Evolutionary conservation across 2,329 filamentous ascomycete species (phyloP), one percentile per base, ranked within the genome.

Genomic region (Ophiostoma novo-ulmi): DNA sequence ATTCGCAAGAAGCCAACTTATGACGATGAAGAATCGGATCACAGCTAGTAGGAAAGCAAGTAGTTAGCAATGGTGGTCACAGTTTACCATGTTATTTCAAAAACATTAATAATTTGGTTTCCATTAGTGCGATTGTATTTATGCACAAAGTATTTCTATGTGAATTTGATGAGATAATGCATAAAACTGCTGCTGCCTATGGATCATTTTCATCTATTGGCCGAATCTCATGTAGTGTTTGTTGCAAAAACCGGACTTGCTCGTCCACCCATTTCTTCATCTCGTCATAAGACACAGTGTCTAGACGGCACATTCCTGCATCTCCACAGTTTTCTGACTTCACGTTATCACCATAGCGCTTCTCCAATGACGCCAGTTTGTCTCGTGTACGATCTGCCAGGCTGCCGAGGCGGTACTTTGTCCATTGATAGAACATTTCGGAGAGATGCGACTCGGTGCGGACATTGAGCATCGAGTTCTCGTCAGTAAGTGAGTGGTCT

Each of bases 361-460:
- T 17, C 35, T 65, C 20, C 63, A 65, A 20, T 8, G 7, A 10
- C 1, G 63, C 35, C 17, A 22, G 11, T 8, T n/a, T 39, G 20
- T 39, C 17, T 5, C 36, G 17, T 20, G 63, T 39, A 4, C 63
- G 35, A 8, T 39, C 63, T 8, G 20, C 35, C 36, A 65, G 20
- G 36, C 20, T 65, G 36, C 7, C 20, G 8, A 65, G 63, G 6
- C 63, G 36, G n/a, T 65, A 65, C 63, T 65, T 38, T 22, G 63
- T 65, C 63, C 63, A 65, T 35, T 65, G 63, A 20, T 65, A 65
- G 35, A 39, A 65, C 63, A 65, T 65, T 41, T 65, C 63, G 11
- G 63, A 39, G 17, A 65, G 63, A 8, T 65, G 63, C 17, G 63
- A 65, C 63, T 65, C 63, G 17, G 63, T 65, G 63, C 63, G 63